These are phyloP conservation scores for Aspergillus pseudoglaucus DNA, from an alignment of 2,329 filamentous ascomycete species.

Conservation along the genomic window DNA sequence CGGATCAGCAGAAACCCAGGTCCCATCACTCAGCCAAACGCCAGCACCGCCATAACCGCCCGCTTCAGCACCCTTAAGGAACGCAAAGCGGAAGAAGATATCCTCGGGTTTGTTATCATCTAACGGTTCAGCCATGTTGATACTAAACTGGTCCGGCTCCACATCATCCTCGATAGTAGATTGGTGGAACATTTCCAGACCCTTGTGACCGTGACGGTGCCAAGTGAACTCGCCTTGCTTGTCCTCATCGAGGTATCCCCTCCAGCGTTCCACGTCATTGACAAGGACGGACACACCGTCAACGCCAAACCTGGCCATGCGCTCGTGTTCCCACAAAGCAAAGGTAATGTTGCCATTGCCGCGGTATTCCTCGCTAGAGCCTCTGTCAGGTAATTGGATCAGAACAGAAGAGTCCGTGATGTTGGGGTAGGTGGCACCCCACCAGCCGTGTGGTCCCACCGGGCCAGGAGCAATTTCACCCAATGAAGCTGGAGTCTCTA, in stretches of 20 bases:
- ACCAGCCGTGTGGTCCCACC: constrained; percentile 36
- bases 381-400: constrained; percentile 38
- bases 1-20: constrained; percentile 25
- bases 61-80: constrained; percentile 35
- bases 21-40: constrained; percentile 34
- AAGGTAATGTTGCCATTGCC: constrained; percentile 44
- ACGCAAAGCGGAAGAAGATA: constrained; percentile 44
- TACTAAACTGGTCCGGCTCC: constrained; percentile 9
- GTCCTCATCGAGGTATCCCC: constrained; percentile 49
- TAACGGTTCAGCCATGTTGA: constrained; percentile 9
- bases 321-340: constrained; percentile 34
- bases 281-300: constrained; percentile 56
- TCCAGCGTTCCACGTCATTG: constrained; percentile 58
- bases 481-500: constrained; percentile 72
- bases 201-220: constrained; percentile 37
- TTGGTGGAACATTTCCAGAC: constrained; percentile 27
- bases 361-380: constrained; percentile 21
- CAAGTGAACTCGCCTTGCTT: constrained; percentile 45
- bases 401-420: constrained; percentile 44
- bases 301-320: constrained; percentile 34
- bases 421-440: constrained; percentile 44
- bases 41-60: constrained; percentile 34
- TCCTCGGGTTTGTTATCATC: constrained; percentile 31
- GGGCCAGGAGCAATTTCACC: constrained; percentile 44
- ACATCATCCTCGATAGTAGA: constrained; percentile 17